These are phyloP conservation scores for Polysphondylium violaceum DNA, from an alignment of 78 protist species.

Conservation along the genomic window DNA sequence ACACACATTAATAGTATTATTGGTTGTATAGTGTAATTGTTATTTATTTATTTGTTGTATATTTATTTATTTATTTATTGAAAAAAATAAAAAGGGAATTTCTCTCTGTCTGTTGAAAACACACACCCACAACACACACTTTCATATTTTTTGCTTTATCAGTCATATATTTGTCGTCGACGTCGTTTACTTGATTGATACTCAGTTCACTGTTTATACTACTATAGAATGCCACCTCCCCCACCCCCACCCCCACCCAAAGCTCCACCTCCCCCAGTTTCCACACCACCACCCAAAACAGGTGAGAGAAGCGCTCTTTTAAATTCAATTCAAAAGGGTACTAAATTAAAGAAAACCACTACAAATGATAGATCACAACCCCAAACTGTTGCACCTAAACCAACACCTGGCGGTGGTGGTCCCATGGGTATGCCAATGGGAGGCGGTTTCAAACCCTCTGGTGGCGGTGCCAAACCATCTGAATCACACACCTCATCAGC, in stretches of 20 bases:
- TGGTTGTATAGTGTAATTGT: background rate
- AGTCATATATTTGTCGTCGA: background rate
- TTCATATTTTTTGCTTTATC: background rate
- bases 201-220: background rate
- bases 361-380: constrained; percentile 60
- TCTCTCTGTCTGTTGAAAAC: background rate
- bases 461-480: constrained; percentile 33
- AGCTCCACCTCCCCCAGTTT: constrained; percentile 80
- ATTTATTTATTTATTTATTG: too few relatives aligned
- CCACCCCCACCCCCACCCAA: constrained; percentile 80
- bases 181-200: too few relatives aligned
- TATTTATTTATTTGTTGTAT: too few relatives aligned
- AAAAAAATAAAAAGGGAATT: too few relatives aligned
- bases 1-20: background rate
- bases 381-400: constrained; percentile 27
- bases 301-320: constrained; percentile 57
- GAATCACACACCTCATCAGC: background rate
- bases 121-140: background rate
- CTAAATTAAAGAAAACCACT: constrained; percentile 60
- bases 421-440: constrained; percentile 53
- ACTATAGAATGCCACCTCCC: constrained; percentile 38
- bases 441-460: constrained; percentile 54
- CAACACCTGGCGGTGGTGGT: constrained; percentile 47
- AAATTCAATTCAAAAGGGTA: constrained; percentile 72
- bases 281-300: constrained; percentile 59